Conservation (phyloP, 1,284 basidiomycete genomes). For the Salmacisia buchloeana region DNA sequence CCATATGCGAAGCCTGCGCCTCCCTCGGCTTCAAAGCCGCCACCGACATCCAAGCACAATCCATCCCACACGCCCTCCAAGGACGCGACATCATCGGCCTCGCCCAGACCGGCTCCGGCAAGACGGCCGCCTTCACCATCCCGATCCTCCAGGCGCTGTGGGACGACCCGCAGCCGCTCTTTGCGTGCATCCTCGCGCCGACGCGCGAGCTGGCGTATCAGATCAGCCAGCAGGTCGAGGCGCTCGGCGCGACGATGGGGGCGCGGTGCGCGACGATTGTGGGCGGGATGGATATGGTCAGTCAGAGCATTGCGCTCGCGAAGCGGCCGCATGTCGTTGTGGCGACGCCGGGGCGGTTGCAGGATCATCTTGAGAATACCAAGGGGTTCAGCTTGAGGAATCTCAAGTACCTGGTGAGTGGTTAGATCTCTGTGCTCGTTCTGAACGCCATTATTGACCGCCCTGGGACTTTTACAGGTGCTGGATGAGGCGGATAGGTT, state of each 20-base stretch:
- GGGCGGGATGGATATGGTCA: conserved; percentile 90
- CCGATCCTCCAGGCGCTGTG: conserved; percentile 94
- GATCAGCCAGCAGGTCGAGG: conserved; percentile 91
- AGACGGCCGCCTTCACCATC: conserved; percentile 93
- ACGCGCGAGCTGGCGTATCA: conserved; percentile 93
- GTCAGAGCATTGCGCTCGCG: conserved; percentile 85
- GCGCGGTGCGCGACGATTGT: conserved; percentile 86
- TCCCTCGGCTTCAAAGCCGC: conserved; percentile 79
- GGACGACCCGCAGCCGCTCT: conserved; percentile 90
- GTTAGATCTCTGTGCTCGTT: neutral
- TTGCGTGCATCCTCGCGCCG: conserved; percentile 88
- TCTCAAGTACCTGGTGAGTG: conserved; percentile 78
- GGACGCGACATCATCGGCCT: conserved; percentile 96
- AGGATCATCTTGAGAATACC: conserved; percentile 95
- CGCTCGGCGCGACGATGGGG: conserved; percentile 68
- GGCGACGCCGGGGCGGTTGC: conserved; percentile 90
- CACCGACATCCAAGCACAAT: conserved; percentile 83
- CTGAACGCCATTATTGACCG: neutral
- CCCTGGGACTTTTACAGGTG: conserved; percentile 58
- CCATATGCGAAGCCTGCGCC: conserved; percentile 77
- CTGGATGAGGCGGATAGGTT: conserved; percentile 96
- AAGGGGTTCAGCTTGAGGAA: conserved; percentile 89
- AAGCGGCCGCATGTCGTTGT: conserved; percentile 79
- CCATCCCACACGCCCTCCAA: conserved; percentile 82
- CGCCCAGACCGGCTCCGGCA: conserved; percentile 93